Percentiles rank a stretch among this genome's conserved stretches.
phyloP scores from a whole-genome alignment of 805 yeast species.

The Yamadazyma sp. region DNA sequence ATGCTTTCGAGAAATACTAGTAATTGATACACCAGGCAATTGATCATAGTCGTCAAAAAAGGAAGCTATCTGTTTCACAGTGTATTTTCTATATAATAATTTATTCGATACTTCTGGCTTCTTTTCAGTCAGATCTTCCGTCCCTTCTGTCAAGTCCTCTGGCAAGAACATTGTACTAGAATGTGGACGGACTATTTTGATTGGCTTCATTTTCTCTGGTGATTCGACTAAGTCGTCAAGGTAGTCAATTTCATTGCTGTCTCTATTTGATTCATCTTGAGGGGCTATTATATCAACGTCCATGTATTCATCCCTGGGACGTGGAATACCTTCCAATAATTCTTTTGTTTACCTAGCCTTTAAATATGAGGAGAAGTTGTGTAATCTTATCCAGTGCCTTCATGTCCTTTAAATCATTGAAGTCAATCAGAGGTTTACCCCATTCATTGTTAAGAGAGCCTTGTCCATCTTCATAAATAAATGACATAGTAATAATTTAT shows the following conservation, averaged over 20 bases:
- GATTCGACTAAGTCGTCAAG: not conserved
- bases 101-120: not conserved
- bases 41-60: not conserved
- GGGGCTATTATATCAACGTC: not conserved
- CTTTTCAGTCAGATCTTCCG: not conserved
- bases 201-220: not conserved
- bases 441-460: not conserved
- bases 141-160: not conserved
- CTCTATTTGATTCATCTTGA: not conserved
- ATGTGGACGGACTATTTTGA: not conserved
- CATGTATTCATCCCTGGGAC: not conserved
- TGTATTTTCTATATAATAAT: not conserved
- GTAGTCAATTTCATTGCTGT: too few species aligned
- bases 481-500: too few species aligned
- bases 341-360: not conserved
- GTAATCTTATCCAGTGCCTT: not conserved
- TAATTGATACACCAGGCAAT: not conserved
- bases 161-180: not conserved
- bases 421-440: not conserved
- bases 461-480: not conserved
- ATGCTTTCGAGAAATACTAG: not conserved
- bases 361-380: not conserved
- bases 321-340: not conserved
- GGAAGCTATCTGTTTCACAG: not conserved
- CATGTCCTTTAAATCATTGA: not conserved